Percentiles rank a stretch among this genome's conserved stretches.
These are phyloP conservation scores for Malus fusca DNA, from an alignment of 306 rosid genomes.

Conservation along the genomic window DNA sequence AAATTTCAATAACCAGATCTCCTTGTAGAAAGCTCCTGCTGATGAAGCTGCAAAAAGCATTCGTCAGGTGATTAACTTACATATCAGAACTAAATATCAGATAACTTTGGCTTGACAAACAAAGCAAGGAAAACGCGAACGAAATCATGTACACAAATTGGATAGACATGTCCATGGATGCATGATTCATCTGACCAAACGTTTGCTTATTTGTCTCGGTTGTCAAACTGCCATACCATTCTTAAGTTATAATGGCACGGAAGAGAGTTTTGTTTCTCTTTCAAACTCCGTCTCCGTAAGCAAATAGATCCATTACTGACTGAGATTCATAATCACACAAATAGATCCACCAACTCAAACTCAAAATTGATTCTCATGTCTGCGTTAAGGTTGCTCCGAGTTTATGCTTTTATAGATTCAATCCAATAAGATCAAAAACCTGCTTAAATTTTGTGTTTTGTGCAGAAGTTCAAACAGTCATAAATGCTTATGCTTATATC, in stretches of 20 bases:
- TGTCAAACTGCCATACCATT: not conserved
- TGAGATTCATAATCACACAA: not conserved
- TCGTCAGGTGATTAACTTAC: not conserved
- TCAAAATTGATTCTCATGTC: not conserved
- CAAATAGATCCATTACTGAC: not conserved
- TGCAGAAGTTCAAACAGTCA: not conserved
- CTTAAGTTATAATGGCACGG: not conserved
- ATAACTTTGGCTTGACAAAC: not conserved
- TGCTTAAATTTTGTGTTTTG: not conserved
- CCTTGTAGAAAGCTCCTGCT: slow-evolving; percentile 19
- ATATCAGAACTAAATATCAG: not conserved
- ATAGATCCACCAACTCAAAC: not conserved
- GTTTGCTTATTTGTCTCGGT: not conserved
- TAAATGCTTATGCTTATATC: not conserved
- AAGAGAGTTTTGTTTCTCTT: not conserved
- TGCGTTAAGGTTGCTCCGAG: not conserved
- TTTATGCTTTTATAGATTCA: not conserved
- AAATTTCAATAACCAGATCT: slow-evolving; percentile 31
- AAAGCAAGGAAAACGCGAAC: not conserved
- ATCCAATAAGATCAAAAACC: not conserved
- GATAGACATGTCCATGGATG: not conserved
- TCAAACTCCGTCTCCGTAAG: not conserved
- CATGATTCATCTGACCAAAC: not conserved
- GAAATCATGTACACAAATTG: not conserved
- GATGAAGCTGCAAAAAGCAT: slow-evolving; percentile 48